Evolutionary conservation across 139 green algal genomes (phyloP), one percentile per base, ranked within the genome.

Genomic region (Zygnema cylindricum): DNA sequence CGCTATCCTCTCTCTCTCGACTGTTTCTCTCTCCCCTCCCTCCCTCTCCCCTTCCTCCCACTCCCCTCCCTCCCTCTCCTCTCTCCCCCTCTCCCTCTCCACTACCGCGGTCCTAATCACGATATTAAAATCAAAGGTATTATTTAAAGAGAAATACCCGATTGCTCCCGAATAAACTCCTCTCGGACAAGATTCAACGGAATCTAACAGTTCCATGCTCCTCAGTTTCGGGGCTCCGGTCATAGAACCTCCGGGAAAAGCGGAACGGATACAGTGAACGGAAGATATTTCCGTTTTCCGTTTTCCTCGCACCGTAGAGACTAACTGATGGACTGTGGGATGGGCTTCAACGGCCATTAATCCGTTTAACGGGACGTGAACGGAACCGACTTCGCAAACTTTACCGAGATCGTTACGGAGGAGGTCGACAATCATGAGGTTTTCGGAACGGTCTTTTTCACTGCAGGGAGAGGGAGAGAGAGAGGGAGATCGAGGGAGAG

Each of bases 341-440:
- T 95, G 98, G 38, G 92, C 96, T 92, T 99, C 97, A 32, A 98
- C 92, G 82, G 97, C 91, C 94, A 99, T 98, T 69, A 99, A 93
- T 0, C 54, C 73, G n/a, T n/a, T n/a, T n/a, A n/a, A n/a, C 1
- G 97, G 97, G 43, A 99, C 97, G 73, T 98, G 94, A 86, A 94
- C 91, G 0, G 92, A 90, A 1, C 89, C 92, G 23, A 92, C n/a
- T 85, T 95, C 73, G 84, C 95, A 97, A 55, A 98, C 94, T 0
- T 93, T 87, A 11, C 95, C 96, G 35, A 99, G 94, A 90, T 99
- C 97, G 89, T 99, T 99, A 36, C 97, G 94, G 69, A 99, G 93
- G 85, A 99, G 94, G 93, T 99, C 97, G 49, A 99, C 97, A 54
- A 99, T 99, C 97, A 99, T 99, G n/a, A 99, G 93, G 88, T 99